Percentiles rank a stretch among this genome's conserved stretches.
phyloP scores from a whole-genome alignment of 352 stramenopile species.

The Blastocystis sp. region DNA sequence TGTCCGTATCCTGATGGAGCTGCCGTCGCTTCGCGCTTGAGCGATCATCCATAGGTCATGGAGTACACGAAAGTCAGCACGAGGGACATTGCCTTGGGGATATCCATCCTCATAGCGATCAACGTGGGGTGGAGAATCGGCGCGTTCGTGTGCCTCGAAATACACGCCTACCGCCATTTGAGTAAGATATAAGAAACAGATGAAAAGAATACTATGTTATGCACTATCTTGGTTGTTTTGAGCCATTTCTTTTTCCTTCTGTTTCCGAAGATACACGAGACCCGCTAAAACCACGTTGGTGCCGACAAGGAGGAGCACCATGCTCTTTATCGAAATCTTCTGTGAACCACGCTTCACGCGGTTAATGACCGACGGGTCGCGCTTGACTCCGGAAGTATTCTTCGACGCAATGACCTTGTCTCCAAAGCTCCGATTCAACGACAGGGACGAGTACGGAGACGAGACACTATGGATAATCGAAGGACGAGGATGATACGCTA shows the following conservation, averaged over 20 bases:
- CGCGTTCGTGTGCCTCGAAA: constrained; percentile 47
- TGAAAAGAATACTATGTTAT: background rate
- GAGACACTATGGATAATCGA: background rate
- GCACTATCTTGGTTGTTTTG: background rate
- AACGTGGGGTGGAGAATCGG: constrained; percentile 27
- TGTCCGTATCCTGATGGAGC: constrained; percentile 57
- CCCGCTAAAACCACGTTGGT: constrained; percentile 61
- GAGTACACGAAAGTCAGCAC: constrained; percentile 26
- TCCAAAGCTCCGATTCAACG: background rate
- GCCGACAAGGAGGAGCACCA: constrained; percentile 34
- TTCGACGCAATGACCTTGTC: constrained; percentile 68
- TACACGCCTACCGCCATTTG: constrained; percentile 46
- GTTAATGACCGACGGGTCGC: constrained; percentile 13
- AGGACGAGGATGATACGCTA: background rate
- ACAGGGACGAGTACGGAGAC: background rate
- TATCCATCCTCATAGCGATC: constrained; percentile 55
- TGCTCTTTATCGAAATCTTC: constrained; percentile 71
- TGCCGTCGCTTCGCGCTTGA: background rate
- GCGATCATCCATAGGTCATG: constrained; percentile 44
- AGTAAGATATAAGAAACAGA: constrained; percentile 66
- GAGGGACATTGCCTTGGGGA: constrained; percentile 39
- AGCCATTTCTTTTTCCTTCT: background rate
- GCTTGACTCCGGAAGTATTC: constrained; percentile 44
- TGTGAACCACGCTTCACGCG: constrained; percentile 53
- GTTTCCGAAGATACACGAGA: constrained; percentile 14